Evolutionary conservation across 805 yeast genomes (phyloP).

Genomic region (Kazachstania africana): DNA sequence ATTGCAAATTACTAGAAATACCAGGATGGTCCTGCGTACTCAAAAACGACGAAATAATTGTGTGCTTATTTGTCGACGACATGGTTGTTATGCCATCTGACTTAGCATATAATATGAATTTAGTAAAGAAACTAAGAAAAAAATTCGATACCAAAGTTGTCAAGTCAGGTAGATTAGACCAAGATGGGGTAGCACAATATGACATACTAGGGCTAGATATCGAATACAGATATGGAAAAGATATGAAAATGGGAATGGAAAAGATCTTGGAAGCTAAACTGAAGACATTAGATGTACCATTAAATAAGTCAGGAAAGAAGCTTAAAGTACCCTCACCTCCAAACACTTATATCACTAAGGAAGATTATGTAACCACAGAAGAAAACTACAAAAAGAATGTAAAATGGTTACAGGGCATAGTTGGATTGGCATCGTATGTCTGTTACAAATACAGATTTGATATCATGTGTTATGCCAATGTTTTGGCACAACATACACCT

Average conservation of each 20-base stretch:
- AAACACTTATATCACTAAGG: constrained; percentile 2
- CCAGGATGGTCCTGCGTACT: constrained; percentile 8
- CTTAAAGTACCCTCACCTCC: constrained; percentile 7
- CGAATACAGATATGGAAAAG: constrained; percentile 2
- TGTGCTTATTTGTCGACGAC: constrained; percentile 9
- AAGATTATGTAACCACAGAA: neutral
- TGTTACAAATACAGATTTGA: constrained; percentile 6
- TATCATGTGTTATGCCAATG: constrained; percentile 1
- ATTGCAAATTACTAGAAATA: constrained; percentile 3
- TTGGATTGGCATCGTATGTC: constrained; percentile 8
- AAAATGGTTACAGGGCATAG: constrained; percentile 5
- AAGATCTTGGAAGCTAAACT: constrained; percentile 4
- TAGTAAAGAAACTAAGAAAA: neutral
- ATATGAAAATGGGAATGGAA: constrained; percentile 8
- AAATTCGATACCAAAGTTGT: constrained; percentile 8
- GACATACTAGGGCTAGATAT: constrained; percentile 10
- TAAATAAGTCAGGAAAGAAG: constrained; percentile 1
- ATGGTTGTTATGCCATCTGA: constrained; percentile 6
- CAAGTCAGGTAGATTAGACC: constrained; percentile 3
- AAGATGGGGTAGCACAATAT: constrained; percentile 5
- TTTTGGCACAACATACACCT: constrained; percentile 2
- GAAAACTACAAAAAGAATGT: constrained; percentile 3
- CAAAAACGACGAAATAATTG: constrained; percentile 2
- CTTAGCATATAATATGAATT: neutral
- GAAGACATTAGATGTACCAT: constrained; percentile 2